phyloP scores from a whole-genome alignment of 768 basidiomycete genomes.

The Leucogyrophana mollusca region DNA sequence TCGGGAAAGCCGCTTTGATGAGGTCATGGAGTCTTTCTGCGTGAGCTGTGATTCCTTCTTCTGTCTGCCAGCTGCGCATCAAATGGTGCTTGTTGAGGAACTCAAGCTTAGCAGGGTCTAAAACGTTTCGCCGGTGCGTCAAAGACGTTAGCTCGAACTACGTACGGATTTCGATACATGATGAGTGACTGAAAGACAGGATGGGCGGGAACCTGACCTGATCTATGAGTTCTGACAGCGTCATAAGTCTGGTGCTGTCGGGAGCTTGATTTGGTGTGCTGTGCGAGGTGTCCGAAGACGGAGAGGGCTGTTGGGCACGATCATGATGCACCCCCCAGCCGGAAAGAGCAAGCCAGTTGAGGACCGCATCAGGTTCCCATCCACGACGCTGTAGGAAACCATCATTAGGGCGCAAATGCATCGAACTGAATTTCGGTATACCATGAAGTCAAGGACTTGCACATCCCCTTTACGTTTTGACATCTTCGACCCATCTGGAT shows the following conservation, averaged over 20 bases:
- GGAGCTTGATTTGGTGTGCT: constrained; percentile 45
- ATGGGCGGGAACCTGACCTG: constrained; percentile 38
- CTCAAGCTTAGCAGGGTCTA: constrained; percentile 78
- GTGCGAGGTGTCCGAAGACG: constrained; percentile 17
- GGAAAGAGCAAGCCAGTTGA: constrained; percentile 94
- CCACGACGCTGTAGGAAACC: constrained; percentile 58
- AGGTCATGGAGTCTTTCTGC: constrained; percentile 51
- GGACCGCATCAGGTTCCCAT: constrained; percentile 85
- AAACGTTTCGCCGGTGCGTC: constrained; percentile 80
- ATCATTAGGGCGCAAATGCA: neutral
- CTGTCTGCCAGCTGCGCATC: constrained; percentile 48
- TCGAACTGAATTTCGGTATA: constrained; percentile 30
- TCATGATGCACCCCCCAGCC: constrained; percentile 78
- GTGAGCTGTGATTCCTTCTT: constrained; percentile 50
- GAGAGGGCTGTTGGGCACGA: constrained; percentile 21
- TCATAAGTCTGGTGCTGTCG: constrained; percentile 65
- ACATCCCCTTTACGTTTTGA: constrained; percentile 93
- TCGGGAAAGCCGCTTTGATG: constrained; percentile 57
- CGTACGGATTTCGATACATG: neutral
- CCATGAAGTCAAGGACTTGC: constrained; percentile 82
- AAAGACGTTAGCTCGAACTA: constrained; percentile 77
- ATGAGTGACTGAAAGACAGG: neutral
- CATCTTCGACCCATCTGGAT: constrained; percentile 91
- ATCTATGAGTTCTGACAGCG: constrained; percentile 60
- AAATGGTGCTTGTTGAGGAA: constrained; percentile 90